Evolutionary conservation across 192 early-diverging fungal genomes (phyloP).

Genomic region (Backusella macrospora): DNA sequence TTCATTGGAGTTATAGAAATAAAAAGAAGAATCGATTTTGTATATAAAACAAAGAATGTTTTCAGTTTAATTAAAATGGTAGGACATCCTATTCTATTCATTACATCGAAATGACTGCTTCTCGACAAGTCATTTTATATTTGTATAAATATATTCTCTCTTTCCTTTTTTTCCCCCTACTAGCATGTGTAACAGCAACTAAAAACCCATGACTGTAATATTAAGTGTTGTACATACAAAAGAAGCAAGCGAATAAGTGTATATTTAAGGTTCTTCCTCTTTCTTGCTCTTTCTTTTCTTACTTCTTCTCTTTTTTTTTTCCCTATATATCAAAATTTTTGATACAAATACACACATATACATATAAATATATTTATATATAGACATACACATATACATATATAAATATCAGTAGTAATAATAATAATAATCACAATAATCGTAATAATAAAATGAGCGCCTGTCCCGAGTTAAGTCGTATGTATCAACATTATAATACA

Average conservation of each 20-base stretch:
- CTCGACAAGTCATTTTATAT: neutral
- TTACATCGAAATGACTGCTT: too few species aligned
- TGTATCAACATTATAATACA: conserved; percentile 18
- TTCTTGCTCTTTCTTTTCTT: conserved; percentile 16
- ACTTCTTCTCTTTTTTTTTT: neutral
- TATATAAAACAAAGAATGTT: too few species aligned
- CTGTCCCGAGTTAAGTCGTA: conserved; percentile 14
- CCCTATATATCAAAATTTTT: neutral
- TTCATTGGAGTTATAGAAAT: neutral
- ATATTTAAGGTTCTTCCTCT: neutral
- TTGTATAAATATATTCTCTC: neutral
- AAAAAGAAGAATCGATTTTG: neutral
- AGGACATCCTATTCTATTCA: too few species aligned
- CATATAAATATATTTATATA: neutral
- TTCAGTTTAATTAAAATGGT: too few species aligned
- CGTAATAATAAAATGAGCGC: conserved; percentile 9
- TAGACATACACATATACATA: neutral
- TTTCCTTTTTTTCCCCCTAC: neutral
- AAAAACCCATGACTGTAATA: conserved; percentile 2
- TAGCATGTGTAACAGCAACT: neutral
- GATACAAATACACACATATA: neutral
- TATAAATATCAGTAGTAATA: neutral
- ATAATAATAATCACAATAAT: neutral
- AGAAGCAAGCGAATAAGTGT: neutral
- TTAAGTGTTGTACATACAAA: neutral